These are phyloP conservation scores for Hypoxylon sp. DNA, from an alignment of 2,329 filamentous ascomycete genomes.

Conservation along the genomic window DNA sequence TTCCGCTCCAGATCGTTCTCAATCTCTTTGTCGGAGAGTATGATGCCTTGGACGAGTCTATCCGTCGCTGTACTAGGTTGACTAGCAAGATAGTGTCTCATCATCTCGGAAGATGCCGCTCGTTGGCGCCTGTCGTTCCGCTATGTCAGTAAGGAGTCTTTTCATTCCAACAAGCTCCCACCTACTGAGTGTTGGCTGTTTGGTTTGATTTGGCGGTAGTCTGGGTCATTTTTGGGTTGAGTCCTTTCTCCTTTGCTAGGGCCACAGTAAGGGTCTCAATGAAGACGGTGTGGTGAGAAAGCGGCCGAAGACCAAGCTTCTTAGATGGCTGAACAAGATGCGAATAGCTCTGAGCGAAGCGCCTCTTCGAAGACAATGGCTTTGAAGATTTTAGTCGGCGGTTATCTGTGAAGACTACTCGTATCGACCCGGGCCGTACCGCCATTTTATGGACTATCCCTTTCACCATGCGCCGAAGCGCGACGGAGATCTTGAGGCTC, in stretches of 20 bases:
- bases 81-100: conserved; percentile 46
- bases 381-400: conserved; percentile 20
- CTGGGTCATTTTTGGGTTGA: conserved; percentile 34
- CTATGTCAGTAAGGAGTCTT: conserved; percentile 20
- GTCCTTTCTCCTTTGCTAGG: neutral
- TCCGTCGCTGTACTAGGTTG: conserved; percentile 45
- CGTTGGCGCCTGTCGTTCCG: conserved; percentile 12
- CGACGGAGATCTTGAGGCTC: conserved; percentile 23
- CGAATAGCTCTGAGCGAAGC: conserved; percentile 6
- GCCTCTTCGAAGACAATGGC: neutral
- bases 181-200: conserved; percentile 32
- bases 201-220: conserved; percentile 20
- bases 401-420: conserved; percentile 15
- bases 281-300: neutral
- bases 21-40: conserved; percentile 33
- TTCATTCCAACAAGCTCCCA: neutral
- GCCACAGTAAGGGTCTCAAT: neutral
- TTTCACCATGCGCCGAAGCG: conserved; percentile 27
- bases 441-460: conserved; percentile 30
- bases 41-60: conserved; percentile 42
- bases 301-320: conserved; percentile 1
- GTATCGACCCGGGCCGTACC: conserved; percentile 6
- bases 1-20: conserved; percentile 34
- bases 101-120: conserved; percentile 39
- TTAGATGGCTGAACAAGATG: neutral